Percentiles rank a stretch among this genome's conserved stretches.
Conservation (phyloP, 129 eudicot genomes). For the Chrysanthemum makinoi region DNA sequence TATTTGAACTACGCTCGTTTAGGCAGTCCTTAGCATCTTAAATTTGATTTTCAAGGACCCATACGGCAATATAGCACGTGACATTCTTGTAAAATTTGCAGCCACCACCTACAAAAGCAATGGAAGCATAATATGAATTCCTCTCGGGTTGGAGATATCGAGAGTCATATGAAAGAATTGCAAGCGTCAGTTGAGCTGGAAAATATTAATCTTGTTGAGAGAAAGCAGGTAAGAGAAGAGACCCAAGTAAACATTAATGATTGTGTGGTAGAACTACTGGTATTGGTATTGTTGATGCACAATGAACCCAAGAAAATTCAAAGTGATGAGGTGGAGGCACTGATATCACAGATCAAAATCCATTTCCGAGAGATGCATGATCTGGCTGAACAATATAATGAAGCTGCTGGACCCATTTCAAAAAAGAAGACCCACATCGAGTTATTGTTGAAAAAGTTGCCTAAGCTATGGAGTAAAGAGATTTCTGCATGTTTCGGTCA, state of each 20-base stretch:
- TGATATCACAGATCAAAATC: not conserved
- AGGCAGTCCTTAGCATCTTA: not conserved
- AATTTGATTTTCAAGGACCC: too few species aligned
- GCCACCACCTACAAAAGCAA: constrained; percentile 8
- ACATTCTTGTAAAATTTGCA: not conserved
- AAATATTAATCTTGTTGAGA: not conserved
- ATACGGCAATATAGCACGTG: too few species aligned
- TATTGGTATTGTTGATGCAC: not conserved
- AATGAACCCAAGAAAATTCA: not conserved
- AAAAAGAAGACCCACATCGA: not conserved
- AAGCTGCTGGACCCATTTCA: not conserved
- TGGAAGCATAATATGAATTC: not conserved
- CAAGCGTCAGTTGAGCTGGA: not conserved
- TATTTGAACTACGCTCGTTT: not conserved
- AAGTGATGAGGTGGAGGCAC: not conserved
- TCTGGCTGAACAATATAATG: not conserved
- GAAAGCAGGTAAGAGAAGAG: not conserved
- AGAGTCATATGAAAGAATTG: not conserved
- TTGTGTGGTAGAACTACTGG: not conserved
- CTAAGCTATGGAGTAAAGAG: not conserved
- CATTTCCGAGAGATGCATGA: constrained; percentile 3
- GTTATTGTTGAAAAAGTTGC: not conserved
- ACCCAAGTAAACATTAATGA: not conserved
- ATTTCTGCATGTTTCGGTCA: not conserved
- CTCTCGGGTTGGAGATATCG: not conserved